Percentiles rank a stretch among this genome's conserved stretches.
These are phyloP conservation scores for Fomitopsis pulvina DNA, from an alignment of 768 basidiomycete species.

Conservation along the genomic window DNA sequence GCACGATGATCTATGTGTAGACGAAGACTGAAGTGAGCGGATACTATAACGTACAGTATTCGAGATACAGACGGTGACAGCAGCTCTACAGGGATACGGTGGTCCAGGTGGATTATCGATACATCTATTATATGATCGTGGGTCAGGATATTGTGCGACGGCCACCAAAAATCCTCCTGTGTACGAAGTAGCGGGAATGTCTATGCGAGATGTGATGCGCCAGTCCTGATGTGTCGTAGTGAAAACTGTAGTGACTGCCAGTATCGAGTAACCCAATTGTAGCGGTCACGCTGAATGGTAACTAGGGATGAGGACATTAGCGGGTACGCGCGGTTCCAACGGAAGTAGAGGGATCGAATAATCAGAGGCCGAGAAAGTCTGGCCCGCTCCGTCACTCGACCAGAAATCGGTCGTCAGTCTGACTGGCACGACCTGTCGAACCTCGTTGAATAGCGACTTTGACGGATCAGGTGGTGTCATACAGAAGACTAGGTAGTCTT, in stretches of 20 bases:
- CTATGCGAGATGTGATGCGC: too few relatives aligned
- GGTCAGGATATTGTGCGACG: neutral
- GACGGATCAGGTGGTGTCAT: conserved; percentile 50
- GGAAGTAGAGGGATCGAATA: neutral
- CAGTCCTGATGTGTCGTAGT: too few relatives aligned
- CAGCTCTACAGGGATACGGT: too few relatives aligned
- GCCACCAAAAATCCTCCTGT: neutral
- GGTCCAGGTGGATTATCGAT: too few relatives aligned
- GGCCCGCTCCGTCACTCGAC: conserved; percentile 27
- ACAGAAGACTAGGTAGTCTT: conserved; percentile 60
- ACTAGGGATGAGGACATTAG: neutral
- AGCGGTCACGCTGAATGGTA: neutral
- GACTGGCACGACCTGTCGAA: conserved; percentile 58
- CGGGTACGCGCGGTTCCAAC: neutral
- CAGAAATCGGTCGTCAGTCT: conserved; percentile 59
- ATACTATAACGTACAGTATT: too few relatives aligned
- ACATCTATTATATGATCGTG: neutral
- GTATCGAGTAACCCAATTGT: too few relatives aligned
- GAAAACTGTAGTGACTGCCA: too few relatives aligned
- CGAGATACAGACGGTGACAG: too few relatives aligned
- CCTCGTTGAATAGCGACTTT: conserved; percentile 50
- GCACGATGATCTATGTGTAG: too few relatives aligned
- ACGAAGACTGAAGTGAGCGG: too few relatives aligned
- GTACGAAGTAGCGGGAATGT: neutral
- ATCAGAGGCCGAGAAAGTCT: neutral